A percentile compares a stretch with the other conserved stretches of the same genome.
These are phyloP conservation scores for Rosa persica DNA, from an alignment of 306 rosid species.

Conservation along the genomic window DNA sequence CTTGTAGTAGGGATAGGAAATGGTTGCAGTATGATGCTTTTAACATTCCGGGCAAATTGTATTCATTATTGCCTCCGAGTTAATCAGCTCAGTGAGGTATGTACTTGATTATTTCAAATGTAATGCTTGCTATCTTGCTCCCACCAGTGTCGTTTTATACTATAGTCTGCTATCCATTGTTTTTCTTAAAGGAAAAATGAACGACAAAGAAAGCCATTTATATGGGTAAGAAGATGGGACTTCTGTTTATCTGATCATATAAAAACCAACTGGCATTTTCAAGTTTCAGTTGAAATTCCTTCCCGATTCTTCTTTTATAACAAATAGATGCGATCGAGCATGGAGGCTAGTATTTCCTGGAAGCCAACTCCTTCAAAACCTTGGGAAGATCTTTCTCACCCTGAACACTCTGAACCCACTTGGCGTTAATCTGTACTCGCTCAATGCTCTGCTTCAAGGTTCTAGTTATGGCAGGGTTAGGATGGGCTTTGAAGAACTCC, in stretches of 20 bases:
- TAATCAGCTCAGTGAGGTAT: slow-evolving; percentile 59
- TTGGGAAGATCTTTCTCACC: slow-evolving; percentile 49
- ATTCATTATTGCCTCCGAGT: slow-evolving; percentile 66
- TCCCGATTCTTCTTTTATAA: background rate
- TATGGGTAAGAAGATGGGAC: background rate
- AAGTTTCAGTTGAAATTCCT: background rate
- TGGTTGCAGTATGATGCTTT: slow-evolving; percentile 33
- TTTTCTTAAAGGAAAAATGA: too few species aligned
- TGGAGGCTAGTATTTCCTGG: slow-evolving; percentile 34
- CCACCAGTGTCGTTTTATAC: background rate
- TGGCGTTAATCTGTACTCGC: slow-evolving; percentile 64
- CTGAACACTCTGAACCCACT: slow-evolving; percentile 65
- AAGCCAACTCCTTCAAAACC: slow-evolving; percentile 53
- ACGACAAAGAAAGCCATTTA: background rate
- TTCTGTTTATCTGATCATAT: background rate
- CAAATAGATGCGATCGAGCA: background rate
- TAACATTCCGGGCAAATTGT: slow-evolving; percentile 46
- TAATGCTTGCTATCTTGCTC: slow-evolving; percentile 1
- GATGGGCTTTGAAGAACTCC: slow-evolving; percentile 66
- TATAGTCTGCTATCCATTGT: background rate
- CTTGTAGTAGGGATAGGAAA: slow-evolving; percentile 33
- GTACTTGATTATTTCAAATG: slow-evolving; percentile 36
- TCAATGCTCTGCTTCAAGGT: slow-evolving; percentile 92
- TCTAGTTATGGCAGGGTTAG: slow-evolving; percentile 55
- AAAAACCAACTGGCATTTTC: background rate